Conservation (phyloP, 2,329 filamentous ascomycete genomes). For the Pezicula carpinea region DNA sequence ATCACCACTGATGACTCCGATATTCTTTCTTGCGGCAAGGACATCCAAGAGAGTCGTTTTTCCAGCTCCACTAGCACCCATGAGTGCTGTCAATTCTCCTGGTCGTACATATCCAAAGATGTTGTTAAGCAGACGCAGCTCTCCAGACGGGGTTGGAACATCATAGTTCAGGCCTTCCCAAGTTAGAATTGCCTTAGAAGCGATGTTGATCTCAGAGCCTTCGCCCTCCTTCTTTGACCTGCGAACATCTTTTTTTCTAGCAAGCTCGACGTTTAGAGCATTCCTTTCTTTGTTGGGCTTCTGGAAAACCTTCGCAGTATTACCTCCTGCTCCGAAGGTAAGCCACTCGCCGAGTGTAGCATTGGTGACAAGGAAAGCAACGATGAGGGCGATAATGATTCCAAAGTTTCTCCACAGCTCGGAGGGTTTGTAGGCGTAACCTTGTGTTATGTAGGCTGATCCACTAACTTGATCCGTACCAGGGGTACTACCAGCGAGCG, state of each 20-base stretch:
- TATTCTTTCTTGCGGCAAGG: slow-evolving; percentile 57
- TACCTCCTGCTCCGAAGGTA: slow-evolving; percentile 76
- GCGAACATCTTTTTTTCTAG: slow-evolving; percentile 30
- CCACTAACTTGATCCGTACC: slow-evolving; percentile 64
- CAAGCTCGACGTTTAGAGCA: slow-evolving; percentile 59
- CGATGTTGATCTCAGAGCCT: slow-evolving; percentile 46
- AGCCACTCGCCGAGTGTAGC: slow-evolving; percentile 75
- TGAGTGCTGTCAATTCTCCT: slow-evolving; percentile 56
- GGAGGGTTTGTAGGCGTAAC: slow-evolving; percentile 60
- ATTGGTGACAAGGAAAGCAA: slow-evolving; percentile 71
- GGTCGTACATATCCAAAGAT: slow-evolving; percentile 59
- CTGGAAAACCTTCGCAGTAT: slow-evolving; percentile 70
- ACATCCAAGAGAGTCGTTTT: slow-evolving; percentile 65
- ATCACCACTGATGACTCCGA: slow-evolving; percentile 59
- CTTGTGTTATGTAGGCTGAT: slow-evolving; percentile 60
- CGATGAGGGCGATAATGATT: slow-evolving; percentile 71
- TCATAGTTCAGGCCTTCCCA: slow-evolving; percentile 84
- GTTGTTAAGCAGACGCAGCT: slow-evolving; percentile 48
- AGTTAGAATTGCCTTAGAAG: slow-evolving; percentile 66
- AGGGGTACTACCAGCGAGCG: slow-evolving; percentile 64
- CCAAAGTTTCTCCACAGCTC: slow-evolving; percentile 82
- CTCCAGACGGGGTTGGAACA: slow-evolving; percentile 45
- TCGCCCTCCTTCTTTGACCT: slow-evolving; percentile 35
- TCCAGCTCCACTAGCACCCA: slow-evolving; percentile 59
- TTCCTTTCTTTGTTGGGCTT: slow-evolving; percentile 65